Base-by-base conservation (phyloP, 2,329 filamentous ascomycete species). In the Lasiodiplodia theobromae region DNA sequence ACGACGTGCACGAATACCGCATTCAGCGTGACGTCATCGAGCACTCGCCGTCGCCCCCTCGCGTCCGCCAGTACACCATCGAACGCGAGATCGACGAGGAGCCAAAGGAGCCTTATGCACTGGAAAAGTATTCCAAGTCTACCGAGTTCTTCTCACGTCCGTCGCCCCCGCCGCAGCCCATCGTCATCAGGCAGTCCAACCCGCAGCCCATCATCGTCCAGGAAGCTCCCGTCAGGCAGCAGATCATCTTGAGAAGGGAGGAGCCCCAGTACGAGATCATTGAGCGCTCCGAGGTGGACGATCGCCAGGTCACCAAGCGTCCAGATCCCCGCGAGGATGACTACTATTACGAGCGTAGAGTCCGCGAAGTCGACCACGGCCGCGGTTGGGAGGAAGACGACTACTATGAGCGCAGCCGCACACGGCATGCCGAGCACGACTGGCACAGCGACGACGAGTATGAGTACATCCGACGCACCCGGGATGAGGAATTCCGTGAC, bases 211-310 rank as follows among this genome's bases (percentile, higher is more conserved):
- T 89, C 78, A 87, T 88, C 71, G 82, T 87, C 73, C 81, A 84
- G 71, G 83, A 87, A 78, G 82, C 82, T 49, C 84, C 85, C 70
- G 73, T 72, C 3, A 81, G 82, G 21, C 75, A 75, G 63, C 81
- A 80, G 62, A 80, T 86, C 68, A 83, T 87, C 69, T 76, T 83
- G 40, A 76, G 79, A 21, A 84, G 84, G 56, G 81, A 85, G 60
- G 86, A 89, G 72, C 84, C 86, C 31, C 84, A 86, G 51, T 89
- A 87, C 71, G 87, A 89, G 69, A 79, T 89, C 66, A 82, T 89
- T 69, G 87, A 88, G 72, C 86, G 86, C 47, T 82, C 86, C 28
- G 86, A 89, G 70, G 78, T 83, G 28, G 85, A 87, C 54, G 83
- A 86, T 68, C 79, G 81, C 49, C 79, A 80, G 69, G 72, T 85